A percentile compares a stretch with the other conserved stretches of the same genome.
phyloP scores from a whole-genome alignment of 495 filamentous ascomycete species.

The Cladorrhinum samala region DNA sequence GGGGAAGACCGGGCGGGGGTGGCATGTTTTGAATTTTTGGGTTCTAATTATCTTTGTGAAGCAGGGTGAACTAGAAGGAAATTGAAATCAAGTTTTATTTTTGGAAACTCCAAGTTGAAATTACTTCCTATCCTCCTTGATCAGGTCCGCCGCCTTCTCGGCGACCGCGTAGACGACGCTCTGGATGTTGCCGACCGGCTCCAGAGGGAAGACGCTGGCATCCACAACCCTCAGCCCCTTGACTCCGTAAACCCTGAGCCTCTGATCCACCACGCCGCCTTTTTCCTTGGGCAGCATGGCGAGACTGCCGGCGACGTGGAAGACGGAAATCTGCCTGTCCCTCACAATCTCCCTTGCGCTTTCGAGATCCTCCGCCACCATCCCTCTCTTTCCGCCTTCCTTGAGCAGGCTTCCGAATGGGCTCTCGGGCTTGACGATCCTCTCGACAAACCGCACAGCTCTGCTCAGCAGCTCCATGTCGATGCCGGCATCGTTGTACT shows the following conservation, averaged over 20 bases:
- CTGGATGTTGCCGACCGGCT: slow-evolving; percentile 44
- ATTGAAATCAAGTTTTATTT: too few relatives aligned
- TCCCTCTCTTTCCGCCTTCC: slow-evolving; percentile 8
- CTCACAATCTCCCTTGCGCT: slow-evolving; percentile 33
- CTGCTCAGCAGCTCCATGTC: slow-evolving; percentile 47
- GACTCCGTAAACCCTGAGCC: slow-evolving; percentile 45
- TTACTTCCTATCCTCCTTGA: slow-evolving; percentile 36
- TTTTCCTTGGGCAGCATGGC: slow-evolving; percentile 31
- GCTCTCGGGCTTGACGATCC: slow-evolving; percentile 31
- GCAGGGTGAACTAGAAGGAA: too few relatives aligned
- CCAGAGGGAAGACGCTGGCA: slow-evolving; percentile 49
- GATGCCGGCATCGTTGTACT: slow-evolving; percentile 47
- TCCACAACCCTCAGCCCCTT: slow-evolving; percentile 46
- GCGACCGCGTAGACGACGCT: slow-evolving; percentile 49
- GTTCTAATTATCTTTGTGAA: neutral
- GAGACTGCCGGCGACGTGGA: slow-evolving; percentile 33
- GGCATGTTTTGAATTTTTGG: too few relatives aligned
- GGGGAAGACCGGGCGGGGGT: too few relatives aligned
- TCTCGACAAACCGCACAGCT: slow-evolving; percentile 40
- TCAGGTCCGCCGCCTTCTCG: slow-evolving; percentile 50
- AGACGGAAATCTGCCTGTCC: slow-evolving; percentile 32
- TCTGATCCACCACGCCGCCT: slow-evolving; percentile 38
- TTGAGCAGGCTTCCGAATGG: slow-evolving; percentile 35
- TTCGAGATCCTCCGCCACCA: slow-evolving; percentile 26
- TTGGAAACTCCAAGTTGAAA: too few relatives aligned